These are phyloP conservation scores for Triticum dicoccoides DNA, from an alignment of 176 grass and related monocot genomes.

Conservation along the genomic window DNA sequence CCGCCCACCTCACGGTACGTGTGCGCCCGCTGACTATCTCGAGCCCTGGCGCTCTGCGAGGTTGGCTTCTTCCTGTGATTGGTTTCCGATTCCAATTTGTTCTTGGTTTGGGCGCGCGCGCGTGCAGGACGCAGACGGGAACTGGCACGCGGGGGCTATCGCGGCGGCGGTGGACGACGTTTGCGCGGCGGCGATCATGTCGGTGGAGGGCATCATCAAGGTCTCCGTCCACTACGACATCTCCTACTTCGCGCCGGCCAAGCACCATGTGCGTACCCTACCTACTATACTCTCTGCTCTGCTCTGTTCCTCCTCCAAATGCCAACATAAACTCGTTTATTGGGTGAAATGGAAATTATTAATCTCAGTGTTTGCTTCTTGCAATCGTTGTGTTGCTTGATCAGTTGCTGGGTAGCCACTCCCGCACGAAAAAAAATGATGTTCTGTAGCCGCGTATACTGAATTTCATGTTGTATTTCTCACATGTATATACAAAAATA, in stretches of 20 bases:
- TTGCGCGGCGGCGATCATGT: slow-evolving; percentile 77
- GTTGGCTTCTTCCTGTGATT: not conserved
- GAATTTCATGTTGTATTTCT: not conserved
- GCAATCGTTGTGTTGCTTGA: not conserved
- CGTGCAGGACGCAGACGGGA: slow-evolving; percentile 62
- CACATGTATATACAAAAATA: not conserved
- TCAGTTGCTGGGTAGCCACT: not conserved
- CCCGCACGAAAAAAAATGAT: not conserved
- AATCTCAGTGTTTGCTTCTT: not conserved
- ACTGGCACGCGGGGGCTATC: slow-evolving; percentile 82
- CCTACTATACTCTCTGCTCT: not conserved
- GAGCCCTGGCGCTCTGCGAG: not conserved
- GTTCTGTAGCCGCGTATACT: not conserved
- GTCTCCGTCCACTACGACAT: slow-evolving; percentile 76
- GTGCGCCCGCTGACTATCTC: not conserved
- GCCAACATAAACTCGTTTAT: not conserved
- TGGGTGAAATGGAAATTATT: not conserved
- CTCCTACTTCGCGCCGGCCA: slow-evolving; percentile 64
- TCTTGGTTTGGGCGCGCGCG: not conserved
- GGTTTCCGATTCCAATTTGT: not conserved
- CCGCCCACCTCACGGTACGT: slow-evolving; percentile 59
- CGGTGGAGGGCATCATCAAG: slow-evolving; percentile 66
- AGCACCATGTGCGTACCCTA: slow-evolving; percentile 46
- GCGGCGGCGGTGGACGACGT: slow-evolving; percentile 67
- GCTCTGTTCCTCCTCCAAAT: not conserved